Evolutionary conservation across 805 yeast species (phyloP).

Genomic region (Starmerella powellii): DNA sequence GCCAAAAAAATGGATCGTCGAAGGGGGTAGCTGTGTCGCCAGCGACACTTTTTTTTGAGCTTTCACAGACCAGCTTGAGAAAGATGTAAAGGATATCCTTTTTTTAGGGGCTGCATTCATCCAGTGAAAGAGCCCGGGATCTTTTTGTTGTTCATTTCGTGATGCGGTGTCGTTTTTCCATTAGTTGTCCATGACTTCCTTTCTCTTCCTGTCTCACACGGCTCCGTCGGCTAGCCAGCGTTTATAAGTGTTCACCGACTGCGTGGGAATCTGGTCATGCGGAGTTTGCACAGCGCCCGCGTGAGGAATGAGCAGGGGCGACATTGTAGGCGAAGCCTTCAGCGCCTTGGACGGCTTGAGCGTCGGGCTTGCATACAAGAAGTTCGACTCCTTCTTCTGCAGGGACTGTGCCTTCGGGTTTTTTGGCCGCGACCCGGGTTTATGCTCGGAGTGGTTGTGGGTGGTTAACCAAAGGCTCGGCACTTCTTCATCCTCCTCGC

Average conservation of each 20-base stretch:
- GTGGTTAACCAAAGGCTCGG: constrained; percentile 9
- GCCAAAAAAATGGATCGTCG: no score
- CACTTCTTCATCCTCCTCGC: constrained; percentile 14
- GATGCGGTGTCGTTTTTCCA: no score
- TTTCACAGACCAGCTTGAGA: not conserved
- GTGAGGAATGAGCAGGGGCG: constrained; percentile 22
- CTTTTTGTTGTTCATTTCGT: no score
- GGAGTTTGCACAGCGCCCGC: not conserved
- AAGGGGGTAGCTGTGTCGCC: no score
- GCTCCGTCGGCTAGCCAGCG: constrained; percentile 20
- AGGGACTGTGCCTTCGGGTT: not conserved
- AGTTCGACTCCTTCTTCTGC: constrained; percentile 8
- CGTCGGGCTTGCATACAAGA: constrained; percentile 22
- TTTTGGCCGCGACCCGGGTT: not conserved
- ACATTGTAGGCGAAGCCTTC: constrained; percentile 17
- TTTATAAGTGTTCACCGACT: constrained; percentile 20
- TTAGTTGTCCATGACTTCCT: no score
- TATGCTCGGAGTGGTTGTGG: not conserved
- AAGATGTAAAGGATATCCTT: not conserved
- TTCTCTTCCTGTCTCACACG: not conserved
- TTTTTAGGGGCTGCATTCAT: not conserved
- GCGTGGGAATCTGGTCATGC: constrained; percentile 8
- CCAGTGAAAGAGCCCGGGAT: no score
- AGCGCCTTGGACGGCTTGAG: constrained; percentile 19
- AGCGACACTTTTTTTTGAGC: constrained; percentile 1